phyloP scores from a whole-genome alignment of 2,329 filamentous ascomycete genomes.

The Cordyceps cicadae region DNA sequence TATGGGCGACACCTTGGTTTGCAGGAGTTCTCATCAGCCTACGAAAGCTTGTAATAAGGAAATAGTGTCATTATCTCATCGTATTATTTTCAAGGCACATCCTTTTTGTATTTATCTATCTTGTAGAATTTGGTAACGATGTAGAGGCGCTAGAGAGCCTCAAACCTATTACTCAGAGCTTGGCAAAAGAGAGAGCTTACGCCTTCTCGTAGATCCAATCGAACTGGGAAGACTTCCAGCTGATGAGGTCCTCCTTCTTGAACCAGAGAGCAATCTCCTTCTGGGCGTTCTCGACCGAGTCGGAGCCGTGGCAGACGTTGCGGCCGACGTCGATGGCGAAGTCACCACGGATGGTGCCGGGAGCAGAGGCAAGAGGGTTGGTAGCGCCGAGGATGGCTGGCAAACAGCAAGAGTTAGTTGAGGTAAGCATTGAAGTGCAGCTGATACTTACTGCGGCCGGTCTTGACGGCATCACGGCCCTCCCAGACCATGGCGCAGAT shows the following conservation, averaged over 20 bases:
- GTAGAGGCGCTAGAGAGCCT: not conserved
- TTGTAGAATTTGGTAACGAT: not conserved
- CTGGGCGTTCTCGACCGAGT: slow-evolving; percentile 97
- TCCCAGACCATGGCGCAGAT: slow-evolving; percentile 99
- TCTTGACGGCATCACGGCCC: slow-evolving; percentile 98
- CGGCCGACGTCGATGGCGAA: slow-evolving; percentile 74
- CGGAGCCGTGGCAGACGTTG: slow-evolving; percentile 99
- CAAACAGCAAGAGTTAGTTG: slow-evolving; percentile 15
- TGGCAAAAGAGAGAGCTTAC: slow-evolving; percentile 23
- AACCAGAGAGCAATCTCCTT: slow-evolving; percentile 99
- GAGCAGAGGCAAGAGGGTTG: slow-evolving; percentile 90
- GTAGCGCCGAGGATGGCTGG: slow-evolving; percentile 90
- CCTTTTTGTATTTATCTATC: slow-evolving; percentile 4
- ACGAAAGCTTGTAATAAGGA: slow-evolving; percentile 23
- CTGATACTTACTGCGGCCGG: slow-evolving; percentile 66
- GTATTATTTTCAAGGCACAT: not conserved
- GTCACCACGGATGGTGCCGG: slow-evolving; percentile 97
- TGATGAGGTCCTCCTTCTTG: slow-evolving; percentile 75
- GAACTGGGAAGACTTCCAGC: slow-evolving; percentile 75
- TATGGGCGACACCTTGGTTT: slow-evolving; percentile 92
- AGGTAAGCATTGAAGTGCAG: not conserved
- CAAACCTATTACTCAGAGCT: not conserved
- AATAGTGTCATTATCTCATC: slow-evolving; percentile 13
- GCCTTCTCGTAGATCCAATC: slow-evolving; percentile 97
- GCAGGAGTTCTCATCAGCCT: slow-evolving; percentile 53